Evolutionary conservation across 495 filamentous ascomycete genomes (phyloP).

Genomic region (Xanthoparmelia taractica): DNA sequence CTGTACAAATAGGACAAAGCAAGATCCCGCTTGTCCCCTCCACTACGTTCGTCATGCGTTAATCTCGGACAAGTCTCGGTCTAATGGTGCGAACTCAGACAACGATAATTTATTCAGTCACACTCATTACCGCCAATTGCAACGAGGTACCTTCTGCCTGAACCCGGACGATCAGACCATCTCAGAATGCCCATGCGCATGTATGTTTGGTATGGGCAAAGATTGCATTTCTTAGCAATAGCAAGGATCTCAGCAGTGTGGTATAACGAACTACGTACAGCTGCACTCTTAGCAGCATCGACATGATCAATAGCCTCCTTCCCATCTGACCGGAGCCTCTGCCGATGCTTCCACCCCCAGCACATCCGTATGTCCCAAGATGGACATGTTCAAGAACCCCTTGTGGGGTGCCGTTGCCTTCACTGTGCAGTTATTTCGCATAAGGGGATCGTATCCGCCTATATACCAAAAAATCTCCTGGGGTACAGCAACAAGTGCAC

Average conservation of each 20-base stretch:
- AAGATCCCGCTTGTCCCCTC: neutral
- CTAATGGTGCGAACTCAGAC: neutral
- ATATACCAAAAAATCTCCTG: neutral
- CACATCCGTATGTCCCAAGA: neutral
- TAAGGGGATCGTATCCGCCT: neutral
- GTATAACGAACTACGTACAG: neutral
- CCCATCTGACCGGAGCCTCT: neutral
- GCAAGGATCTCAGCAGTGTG: neutral
- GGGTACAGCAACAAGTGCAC: neutral
- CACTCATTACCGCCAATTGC: neutral
- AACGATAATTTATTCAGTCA: neutral
- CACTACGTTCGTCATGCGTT: neutral
- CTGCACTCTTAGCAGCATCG: neutral
- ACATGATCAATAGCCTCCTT: neutral
- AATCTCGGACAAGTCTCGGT: neutral
- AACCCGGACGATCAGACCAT: neutral
- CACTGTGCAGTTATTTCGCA: neutral
- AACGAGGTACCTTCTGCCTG: neutral
- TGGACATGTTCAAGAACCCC: neutral
- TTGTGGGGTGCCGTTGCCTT: neutral
- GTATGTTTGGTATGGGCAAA: neutral
- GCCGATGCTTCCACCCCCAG: neutral
- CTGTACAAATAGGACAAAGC: neutral
- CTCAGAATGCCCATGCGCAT: neutral
- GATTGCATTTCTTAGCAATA: neutral